Base-by-base conservation (phyloP, 2,329 filamentous ascomycete genomes). In the Lecanicillium sp. region DNA sequence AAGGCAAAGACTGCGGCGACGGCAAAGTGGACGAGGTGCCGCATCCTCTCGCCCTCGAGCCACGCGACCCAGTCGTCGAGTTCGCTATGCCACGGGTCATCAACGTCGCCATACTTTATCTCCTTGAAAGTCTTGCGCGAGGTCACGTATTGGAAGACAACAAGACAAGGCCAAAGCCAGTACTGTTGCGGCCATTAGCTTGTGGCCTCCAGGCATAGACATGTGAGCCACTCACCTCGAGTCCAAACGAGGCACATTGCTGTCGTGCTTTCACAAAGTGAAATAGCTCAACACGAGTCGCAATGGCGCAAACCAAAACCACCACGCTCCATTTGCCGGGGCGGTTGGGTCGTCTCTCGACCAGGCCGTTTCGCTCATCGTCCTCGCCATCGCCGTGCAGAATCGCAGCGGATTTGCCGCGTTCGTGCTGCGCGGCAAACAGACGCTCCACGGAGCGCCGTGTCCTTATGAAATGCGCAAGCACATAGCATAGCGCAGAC, bases 231-330 rank as follows among this genome's bases (percentile, higher is more conserved):
- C 57, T 51, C 53, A 66, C 75, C 67, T 79, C 74, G 14, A 79
- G 54, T 3, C 75, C 75, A 17, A 70, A 63, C 11, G 60, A 63
- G 6, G 74, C 67, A 55, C 77, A 81, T 58, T 79, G 75, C 29
- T 75, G 67, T 50, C 72, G 67, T 21, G 62, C 60, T 12, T 71
- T 66, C 1, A 77, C 68, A 26, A 60, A 62, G 44, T 75, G 67
- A 29, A 74, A 71, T 2, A 74, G 58, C 51, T 77, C 73, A 14
- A 79, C 56, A 4, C 77, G 69, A 8, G 73, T 26, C 2, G 75
- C 62, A 38, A 78, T 63, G 24, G 68, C 68, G 5, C 67, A 33
- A 8, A 75, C 61, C 14, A 79, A 56, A 11, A 67, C 59, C 1
- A 71, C 68, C 2, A 75, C 54, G 38, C 71, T 73, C 48, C 69